Evolutionary conservation across 352 stramenopile genomes (phyloP).

Genomic region (Phytopythium litorale): DNA sequence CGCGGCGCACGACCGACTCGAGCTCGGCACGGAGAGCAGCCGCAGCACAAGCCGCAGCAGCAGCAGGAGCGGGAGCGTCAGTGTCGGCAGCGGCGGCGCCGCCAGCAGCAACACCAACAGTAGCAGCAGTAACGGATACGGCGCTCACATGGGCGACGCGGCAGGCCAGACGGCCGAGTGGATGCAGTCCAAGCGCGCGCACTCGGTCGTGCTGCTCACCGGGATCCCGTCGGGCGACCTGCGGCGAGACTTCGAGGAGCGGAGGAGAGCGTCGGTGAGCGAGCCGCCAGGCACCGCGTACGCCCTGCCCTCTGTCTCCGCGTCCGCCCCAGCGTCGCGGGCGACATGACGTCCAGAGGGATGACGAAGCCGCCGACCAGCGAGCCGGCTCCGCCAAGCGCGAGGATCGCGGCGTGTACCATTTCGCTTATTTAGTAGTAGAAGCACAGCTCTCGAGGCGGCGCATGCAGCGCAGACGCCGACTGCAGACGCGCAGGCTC

Average conservation of each 20-base stretch:
- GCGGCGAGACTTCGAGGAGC: constrained; percentile 6
- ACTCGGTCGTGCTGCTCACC: constrained; percentile 6
- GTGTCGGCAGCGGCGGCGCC: background rate
- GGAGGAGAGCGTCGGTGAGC: constrained; percentile 2
- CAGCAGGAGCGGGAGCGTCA: background rate
- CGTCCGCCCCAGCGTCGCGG: background rate
- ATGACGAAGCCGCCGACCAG: background rate
- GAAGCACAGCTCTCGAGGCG: background rate
- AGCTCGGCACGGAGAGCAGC: constrained; percentile 3
- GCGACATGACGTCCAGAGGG: background rate
- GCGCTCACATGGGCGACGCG: background rate
- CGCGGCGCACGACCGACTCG: background rate
- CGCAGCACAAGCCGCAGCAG: background rate
- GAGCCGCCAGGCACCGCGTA: background rate
- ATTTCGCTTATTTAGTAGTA: background rate
- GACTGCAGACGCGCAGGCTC: background rate
- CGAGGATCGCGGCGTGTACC: background rate
- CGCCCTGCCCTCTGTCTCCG: background rate
- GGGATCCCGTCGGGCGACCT: constrained; percentile 5
- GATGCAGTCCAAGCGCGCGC: background rate
- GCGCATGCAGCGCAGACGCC: background rate
- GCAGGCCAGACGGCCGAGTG: background rate
- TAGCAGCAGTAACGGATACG: background rate
- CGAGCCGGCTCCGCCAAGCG: background rate
- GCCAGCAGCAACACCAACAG: background rate